Percentiles rank a stretch among this genome's conserved stretches.
Conservation (phyloP, 148 eudicot genomes). For the Linanthus parryae region DNA sequence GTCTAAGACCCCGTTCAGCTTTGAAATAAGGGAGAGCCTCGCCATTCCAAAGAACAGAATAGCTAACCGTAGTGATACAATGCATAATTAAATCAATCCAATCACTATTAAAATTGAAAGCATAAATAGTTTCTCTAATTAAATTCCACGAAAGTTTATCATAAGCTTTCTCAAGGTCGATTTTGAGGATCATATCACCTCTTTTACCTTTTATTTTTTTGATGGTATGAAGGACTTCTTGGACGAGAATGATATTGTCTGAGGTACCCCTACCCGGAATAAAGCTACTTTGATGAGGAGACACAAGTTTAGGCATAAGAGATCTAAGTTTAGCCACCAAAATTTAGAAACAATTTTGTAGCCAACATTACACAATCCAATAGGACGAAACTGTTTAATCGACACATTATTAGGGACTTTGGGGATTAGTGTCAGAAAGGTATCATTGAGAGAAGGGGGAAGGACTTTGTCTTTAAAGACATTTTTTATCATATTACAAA, state of each 20-base stretch:
- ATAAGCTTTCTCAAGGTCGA: constrained; percentile 7
- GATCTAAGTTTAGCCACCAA: not conserved
- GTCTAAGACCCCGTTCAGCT: not conserved
- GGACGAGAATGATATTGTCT: constrained; percentile 2
- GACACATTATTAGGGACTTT: no score
- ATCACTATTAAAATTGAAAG: not conserved
- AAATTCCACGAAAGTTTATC: not conserved
- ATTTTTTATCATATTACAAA: no score
- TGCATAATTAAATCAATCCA: not conserved
- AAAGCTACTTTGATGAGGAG: constrained; percentile 7
- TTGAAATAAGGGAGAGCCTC: not conserved
- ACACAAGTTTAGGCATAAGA: not conserved
- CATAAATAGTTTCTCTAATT: not conserved
- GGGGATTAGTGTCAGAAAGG: no score
- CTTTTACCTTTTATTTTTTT: not conserved
- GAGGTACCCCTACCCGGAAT: not conserved
- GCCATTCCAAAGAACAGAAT: not conserved
- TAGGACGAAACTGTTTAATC: no score
- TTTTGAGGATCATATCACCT: not conserved
- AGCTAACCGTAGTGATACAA: not conserved
- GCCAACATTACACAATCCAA: not conserved
- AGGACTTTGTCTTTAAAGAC: no score
- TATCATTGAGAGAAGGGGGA: no score
- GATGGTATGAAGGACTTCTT: not conserved
- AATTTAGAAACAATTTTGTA: not conserved